A percentile compares a stretch with the other conserved stretches of the same genome.
Evolutionary conservation across 306 rosid species (phyloP).

Genomic region (Dicorynia guianensis): DNA sequence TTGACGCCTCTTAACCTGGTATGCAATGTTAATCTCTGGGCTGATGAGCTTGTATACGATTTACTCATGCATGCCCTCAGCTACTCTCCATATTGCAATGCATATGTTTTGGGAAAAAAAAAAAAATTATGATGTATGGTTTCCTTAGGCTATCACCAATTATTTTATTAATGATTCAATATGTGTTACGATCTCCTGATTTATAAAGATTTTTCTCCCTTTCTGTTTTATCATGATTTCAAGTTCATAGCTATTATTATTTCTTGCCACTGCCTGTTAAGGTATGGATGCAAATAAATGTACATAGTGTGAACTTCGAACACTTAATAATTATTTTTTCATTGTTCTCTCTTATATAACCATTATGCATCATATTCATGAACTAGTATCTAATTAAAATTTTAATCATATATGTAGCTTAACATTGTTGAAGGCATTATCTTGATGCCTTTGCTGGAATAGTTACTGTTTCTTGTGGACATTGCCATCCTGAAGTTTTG

Average conservation of each 20-base stretch:
- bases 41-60: background rate
- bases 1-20: background rate
- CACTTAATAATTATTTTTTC: background rate
- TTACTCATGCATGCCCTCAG: background rate
- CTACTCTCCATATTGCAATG: background rate
- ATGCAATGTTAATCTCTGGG: background rate
- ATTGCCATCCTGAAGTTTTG: constrained; percentile 85
- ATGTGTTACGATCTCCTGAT: background rate
- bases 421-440: constrained; percentile 92
- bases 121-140: background rate
- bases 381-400: constrained; percentile 21
- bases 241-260: background rate
- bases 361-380: no score
- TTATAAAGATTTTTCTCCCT: background rate
- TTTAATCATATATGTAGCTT: constrained; percentile 54
- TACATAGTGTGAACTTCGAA: background rate
- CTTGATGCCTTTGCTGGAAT: constrained; percentile 96
- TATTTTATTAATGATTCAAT: background rate
- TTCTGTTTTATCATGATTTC: background rate
- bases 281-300: background rate
- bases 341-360: background rate
- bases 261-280: background rate
- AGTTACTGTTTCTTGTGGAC: constrained; percentile 98
- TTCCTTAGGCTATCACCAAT: background rate
- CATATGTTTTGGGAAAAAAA: background rate